Percentiles rank a stretch among this genome's conserved stretches.
phyloP scores from a whole-genome alignment of 768 basidiomycete species.

The Auricularia heimuer region DNA sequence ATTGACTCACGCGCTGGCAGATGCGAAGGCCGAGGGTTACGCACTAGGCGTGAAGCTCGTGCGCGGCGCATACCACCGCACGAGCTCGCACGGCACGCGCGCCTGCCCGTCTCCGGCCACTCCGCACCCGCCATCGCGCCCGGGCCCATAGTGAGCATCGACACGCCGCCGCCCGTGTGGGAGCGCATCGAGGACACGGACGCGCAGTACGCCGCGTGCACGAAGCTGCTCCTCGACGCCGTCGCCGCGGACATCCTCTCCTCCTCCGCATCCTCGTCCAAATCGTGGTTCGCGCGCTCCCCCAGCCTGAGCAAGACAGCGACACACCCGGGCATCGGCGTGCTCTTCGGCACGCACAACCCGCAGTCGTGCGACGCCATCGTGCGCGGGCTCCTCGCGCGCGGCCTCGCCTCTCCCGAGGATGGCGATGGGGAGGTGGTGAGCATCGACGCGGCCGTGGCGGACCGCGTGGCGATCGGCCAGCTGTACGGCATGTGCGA shows the following conservation, averaged over 20 bases:
- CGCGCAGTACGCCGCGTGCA: slow-evolving; percentile 56
- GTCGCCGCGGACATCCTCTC: slow-evolving; percentile 42
- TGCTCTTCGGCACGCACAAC: slow-evolving; percentile 86
- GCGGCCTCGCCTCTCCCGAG: slow-evolving; percentile 40
- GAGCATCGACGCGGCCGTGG: slow-evolving; percentile 41
- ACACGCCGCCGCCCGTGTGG: slow-evolving; percentile 62
- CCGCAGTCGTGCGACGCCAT: slow-evolving; percentile 55
- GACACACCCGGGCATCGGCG: slow-evolving; percentile 36
- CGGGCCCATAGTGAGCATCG: slow-evolving; percentile 35
- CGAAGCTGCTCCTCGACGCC: slow-evolving; percentile 41
- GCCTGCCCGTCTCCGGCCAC: slow-evolving; percentile 4
- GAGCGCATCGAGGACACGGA: slow-evolving; percentile 62
- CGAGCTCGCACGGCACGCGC: slow-evolving; percentile 45
- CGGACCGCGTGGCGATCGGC: slow-evolving; percentile 60
- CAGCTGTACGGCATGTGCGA: slow-evolving; percentile 91
- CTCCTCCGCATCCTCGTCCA: not conserved
- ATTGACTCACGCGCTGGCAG: slow-evolving; percentile 50
- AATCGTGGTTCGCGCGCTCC: not conserved
- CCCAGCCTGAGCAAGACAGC: not conserved
- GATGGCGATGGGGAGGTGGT: slow-evolving; percentile 23
- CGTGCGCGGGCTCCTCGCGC: slow-evolving; percentile 45
- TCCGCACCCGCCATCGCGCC: slow-evolving; percentile 16
- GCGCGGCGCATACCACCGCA: slow-evolving; percentile 83
- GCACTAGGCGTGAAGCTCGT: slow-evolving; percentile 86
- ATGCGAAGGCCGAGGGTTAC: slow-evolving; percentile 58